These are phyloP conservation scores for Tephrocybe sp. DNA, from an alignment of 768 basidiomycete species.

Conservation along the genomic window DNA sequence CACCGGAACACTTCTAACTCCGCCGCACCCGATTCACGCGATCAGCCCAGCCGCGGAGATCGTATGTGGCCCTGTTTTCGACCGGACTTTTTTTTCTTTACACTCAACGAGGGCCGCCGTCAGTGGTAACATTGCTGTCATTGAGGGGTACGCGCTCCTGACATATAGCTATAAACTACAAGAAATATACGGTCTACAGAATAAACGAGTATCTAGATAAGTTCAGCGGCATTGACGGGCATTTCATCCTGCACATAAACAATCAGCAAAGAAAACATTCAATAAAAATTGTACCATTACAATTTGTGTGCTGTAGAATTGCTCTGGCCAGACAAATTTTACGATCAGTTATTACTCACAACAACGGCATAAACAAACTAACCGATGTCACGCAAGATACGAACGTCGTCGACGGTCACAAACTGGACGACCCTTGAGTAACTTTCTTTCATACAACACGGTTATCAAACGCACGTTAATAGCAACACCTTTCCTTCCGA, in stretches of 20 bases:
- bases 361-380: slow-evolving; percentile 15
- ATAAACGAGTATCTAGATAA: slow-evolving; percentile 59
- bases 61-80: slow-evolving; percentile 6
- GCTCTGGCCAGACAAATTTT: slow-evolving; percentile 52
- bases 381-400: slow-evolving; percentile 97
- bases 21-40: slow-evolving; percentile 28
- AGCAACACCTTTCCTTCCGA: slow-evolving; percentile 98
- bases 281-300: slow-evolving; percentile 40
- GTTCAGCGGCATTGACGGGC: slow-evolving; percentile 97
- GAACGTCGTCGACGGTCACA: slow-evolving; percentile 93
- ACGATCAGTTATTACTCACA: slow-evolving; percentile 10
- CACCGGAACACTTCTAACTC: slow-evolving; percentile 48
- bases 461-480: slow-evolving; percentile 80
- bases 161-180: slow-evolving; percentile 19
- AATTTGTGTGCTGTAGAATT: slow-evolving; percentile 96
- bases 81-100: neutral
- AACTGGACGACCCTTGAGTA: slow-evolving; percentile 50
- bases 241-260: slow-evolving; percentile 79
- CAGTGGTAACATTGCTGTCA: neutral
- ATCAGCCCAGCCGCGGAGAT: slow-evolving; percentile 16
- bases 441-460: slow-evolving; percentile 3
- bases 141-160: neutral
- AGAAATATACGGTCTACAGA: slow-evolving; percentile 16
- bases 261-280: slow-evolving; percentile 20
- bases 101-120: too few species aligned